Conservation (phyloP, 1,284 basidiomycete genomes). For the Flammula alnicola region DNA sequence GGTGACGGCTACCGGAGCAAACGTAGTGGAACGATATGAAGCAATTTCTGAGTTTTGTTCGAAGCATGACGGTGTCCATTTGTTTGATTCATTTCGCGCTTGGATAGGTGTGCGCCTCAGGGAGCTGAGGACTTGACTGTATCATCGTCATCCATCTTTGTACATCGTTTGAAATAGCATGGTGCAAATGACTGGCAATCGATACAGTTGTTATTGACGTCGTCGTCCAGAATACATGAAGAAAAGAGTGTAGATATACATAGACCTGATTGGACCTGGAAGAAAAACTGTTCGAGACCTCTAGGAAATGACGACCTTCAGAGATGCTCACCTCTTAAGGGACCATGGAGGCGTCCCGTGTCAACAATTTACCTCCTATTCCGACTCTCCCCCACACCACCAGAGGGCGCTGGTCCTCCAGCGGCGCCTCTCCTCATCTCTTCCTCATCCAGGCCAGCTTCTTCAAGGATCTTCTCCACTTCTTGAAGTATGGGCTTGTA, state of each 20-base stretch:
- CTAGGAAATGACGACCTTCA: too few relatives aligned
- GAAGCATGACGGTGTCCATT: slow-evolving; percentile 24
- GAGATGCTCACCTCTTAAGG: too few relatives aligned
- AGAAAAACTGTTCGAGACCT: too few relatives aligned
- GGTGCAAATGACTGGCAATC: too few relatives aligned
- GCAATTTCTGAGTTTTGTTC: slow-evolving; percentile 32
- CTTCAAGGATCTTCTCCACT: slow-evolving; percentile 83
- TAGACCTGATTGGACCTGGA: too few relatives aligned
- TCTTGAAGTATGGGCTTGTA: slow-evolving; percentile 84
- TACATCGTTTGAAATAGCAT: too few relatives aligned
- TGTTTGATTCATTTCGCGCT: slow-evolving; percentile 34
- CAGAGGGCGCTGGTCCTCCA: slow-evolving; percentile 35
- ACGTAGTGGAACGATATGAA: slow-evolving; percentile 21
- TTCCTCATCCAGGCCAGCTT: slow-evolving; percentile 87
- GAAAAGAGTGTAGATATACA: too few relatives aligned
- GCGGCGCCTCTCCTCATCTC: slow-evolving; percentile 67
- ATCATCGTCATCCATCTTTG: not conserved
- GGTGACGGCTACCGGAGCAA: slow-evolving; percentile 27
- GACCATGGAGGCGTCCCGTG: too few relatives aligned
- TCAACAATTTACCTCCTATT: slow-evolving; percentile 61
- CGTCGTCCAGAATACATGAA: too few relatives aligned
- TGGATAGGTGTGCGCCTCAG: slow-evolving; percentile 24
- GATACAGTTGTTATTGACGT: too few relatives aligned
- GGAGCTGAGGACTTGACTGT: not conserved
- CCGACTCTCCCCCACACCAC: slow-evolving; percentile 49